A percentile compares a stretch with the other conserved stretches of the same genome.
Evolutionary conservation across 192 early-diverging fungal genomes (phyloP).

Genomic region (Umbelopsis vinacea): DNA sequence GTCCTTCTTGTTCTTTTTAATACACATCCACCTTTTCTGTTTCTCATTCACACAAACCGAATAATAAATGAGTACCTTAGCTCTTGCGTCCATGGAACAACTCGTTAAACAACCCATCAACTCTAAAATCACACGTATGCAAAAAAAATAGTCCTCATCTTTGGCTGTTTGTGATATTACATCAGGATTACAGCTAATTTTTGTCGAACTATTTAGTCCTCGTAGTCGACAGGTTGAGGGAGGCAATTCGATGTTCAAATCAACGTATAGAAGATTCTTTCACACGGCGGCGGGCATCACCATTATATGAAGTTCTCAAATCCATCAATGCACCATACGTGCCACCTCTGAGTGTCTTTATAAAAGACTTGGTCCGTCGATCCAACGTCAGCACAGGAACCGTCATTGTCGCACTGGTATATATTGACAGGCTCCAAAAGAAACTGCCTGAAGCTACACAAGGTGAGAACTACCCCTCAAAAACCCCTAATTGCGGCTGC

Average conservation of each 20-base stretch:
- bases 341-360: conserved; percentile 63
- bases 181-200: background rate
- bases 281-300: background rate
- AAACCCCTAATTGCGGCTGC: conserved; percentile 15
- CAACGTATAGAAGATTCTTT: background rate
- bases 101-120: conserved; percentile 7
- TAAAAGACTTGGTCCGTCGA: conserved; percentile 60
- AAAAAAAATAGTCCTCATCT: background rate
- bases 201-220: background rate
- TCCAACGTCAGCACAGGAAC: conserved; percentile 72
- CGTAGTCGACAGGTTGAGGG: background rate
- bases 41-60: background rate
- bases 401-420: conserved; percentile 67
- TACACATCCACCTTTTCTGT: background rate
- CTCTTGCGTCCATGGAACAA: conserved; percentile 3
- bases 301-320: conserved; percentile 3
- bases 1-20: background rate
- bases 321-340: conserved; percentile 27
- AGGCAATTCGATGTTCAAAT: background rate
- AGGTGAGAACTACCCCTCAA: conserved; percentile 40
- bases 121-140: conserved; percentile 19
- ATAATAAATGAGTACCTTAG: background rate
- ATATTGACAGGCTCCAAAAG: conserved; percentile 63
- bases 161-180: background rate
- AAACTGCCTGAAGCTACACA: conserved; percentile 70